These are phyloP conservation scores for Pestalotiopsis sp. DNA, from an alignment of 2,329 filamentous ascomycete genomes.

Conservation along the genomic window DNA sequence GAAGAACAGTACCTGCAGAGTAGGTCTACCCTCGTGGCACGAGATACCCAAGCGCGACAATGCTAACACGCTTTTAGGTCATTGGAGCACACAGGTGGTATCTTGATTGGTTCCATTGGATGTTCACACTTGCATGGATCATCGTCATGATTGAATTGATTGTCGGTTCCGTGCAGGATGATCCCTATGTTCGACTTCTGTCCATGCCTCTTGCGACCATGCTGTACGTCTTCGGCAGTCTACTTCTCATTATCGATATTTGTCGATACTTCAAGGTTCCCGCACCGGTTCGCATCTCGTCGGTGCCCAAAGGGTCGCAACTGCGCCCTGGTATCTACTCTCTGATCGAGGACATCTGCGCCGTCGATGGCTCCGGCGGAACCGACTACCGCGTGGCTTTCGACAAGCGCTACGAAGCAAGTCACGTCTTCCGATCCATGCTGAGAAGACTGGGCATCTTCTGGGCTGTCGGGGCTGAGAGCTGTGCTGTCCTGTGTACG, in stretches of 20 bases:
- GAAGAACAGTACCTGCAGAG: conserved; percentile 51
- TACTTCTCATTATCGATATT: conserved; percentile 49
- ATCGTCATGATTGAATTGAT: conserved; percentile 58
- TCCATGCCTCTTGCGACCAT: conserved; percentile 52
- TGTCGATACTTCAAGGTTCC: conserved; percentile 43
- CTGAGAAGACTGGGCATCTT: conserved; percentile 50
- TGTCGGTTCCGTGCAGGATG: conserved; percentile 30
- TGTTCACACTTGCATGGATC: conserved; percentile 53
- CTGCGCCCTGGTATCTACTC: conserved; percentile 54
- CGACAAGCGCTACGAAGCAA: conserved; percentile 52
- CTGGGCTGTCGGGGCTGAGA: conserved; percentile 40
- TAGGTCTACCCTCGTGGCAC: conserved; percentile 35
- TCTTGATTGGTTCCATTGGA: conserved; percentile 60
- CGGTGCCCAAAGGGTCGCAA: conserved; percentile 47
- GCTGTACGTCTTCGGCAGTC: conserved; percentile 50
- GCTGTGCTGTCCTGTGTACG: conserved; percentile 17
- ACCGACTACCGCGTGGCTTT: conserved; percentile 52
- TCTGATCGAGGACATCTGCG: conserved; percentile 53
- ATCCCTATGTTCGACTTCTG: conserved; percentile 45
- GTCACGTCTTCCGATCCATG: conserved; percentile 53
- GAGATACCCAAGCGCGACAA: background rate
- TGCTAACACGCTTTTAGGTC: conserved; percentile 21
- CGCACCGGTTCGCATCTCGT: conserved; percentile 51
- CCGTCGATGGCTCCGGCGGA: conserved; percentile 52
- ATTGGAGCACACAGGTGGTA: conserved; percentile 30